Conservation (phyloP, 2,329 filamentous ascomycete genomes). For the Plectosphaerella plurivora region DNA sequence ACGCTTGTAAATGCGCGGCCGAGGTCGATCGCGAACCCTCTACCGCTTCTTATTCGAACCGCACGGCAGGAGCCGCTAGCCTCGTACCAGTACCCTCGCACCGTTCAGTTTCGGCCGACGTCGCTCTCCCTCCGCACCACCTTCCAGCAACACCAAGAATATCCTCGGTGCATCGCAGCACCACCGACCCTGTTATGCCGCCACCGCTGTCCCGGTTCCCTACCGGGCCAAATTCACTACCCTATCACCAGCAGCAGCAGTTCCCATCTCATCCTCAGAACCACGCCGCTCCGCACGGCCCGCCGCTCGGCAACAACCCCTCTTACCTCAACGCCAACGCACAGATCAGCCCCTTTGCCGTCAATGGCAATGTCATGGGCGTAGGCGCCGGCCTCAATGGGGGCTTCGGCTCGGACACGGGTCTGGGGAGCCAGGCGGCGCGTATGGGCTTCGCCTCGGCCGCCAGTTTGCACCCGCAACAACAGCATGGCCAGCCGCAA, state of each 20-base stretch:
- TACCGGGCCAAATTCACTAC: conserved; percentile 37
- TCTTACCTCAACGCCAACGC: conserved; percentile 68
- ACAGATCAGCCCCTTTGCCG: conserved; percentile 63
- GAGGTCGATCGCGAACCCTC: too few species aligned
- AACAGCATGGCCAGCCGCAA: conserved; percentile 45
- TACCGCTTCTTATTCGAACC: too few species aligned
- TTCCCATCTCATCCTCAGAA: conserved; percentile 49
- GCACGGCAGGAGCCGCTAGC: too few species aligned
- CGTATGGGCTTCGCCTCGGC: conserved; percentile 83
- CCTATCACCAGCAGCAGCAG: conserved; percentile 40
- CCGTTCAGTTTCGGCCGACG: neutral
- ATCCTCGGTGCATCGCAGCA: neutral
- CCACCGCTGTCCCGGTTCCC: conserved; percentile 41
- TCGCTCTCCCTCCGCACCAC: conserved; percentile 1
- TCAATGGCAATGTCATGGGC: conserved; percentile 52
- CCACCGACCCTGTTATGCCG: conserved; percentile 27
- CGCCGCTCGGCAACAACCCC: conserved; percentile 60
- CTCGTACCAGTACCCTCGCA: too few species aligned
- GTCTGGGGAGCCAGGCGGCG: conserved; percentile 80
- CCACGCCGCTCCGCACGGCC: conserved; percentile 40
- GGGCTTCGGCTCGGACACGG: conserved; percentile 52
- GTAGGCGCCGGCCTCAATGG: conserved; percentile 53
- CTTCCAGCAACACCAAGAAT: neutral
- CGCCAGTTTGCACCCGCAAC: conserved; percentile 52
- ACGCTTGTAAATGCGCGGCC: neutral